Evolutionary conservation across 2,329 filamentous ascomycete species (phyloP).

Genomic region (Calonectria pseudoreteaudii): DNA sequence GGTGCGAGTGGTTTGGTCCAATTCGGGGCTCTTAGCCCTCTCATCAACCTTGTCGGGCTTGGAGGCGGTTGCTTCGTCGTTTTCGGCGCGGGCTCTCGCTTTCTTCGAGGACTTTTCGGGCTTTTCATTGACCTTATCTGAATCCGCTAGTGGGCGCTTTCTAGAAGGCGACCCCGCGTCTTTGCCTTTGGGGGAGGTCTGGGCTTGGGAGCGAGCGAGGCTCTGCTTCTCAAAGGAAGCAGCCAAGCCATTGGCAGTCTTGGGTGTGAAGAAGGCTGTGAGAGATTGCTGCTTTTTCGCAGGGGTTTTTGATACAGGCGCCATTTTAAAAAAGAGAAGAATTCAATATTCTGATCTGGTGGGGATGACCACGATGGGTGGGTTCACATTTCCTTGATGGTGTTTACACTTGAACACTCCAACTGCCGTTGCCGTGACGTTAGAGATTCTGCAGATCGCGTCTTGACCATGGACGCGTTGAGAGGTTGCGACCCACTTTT

Average conservation of each 20-base stretch:
- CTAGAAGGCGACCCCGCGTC: slow-evolving; percentile 47
- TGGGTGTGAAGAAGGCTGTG: slow-evolving; percentile 85
- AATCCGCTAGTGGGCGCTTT: slow-evolving; percentile 65
- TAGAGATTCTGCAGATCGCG: slow-evolving; percentile 33
- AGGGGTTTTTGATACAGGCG: slow-evolving; percentile 52
- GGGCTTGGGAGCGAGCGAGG: slow-evolving; percentile 37
- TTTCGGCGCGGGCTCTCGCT: slow-evolving; percentile 55
- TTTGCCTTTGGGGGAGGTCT: slow-evolving; percentile 41
- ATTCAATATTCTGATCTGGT: neutral
- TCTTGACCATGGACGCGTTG: slow-evolving; percentile 41
- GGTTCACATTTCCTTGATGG: slow-evolving; percentile 18
- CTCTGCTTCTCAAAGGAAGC: slow-evolving; percentile 50
- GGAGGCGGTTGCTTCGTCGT: slow-evolving; percentile 46
- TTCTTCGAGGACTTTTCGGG: slow-evolving; percentile 57
- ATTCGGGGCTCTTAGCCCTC: slow-evolving; percentile 27
- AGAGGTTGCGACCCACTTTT: slow-evolving; percentile 40
- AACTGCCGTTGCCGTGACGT: slow-evolving; percentile 34
- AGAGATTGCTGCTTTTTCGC: slow-evolving; percentile 83
- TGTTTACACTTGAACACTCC: neutral
- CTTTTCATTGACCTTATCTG: slow-evolving; percentile 56
- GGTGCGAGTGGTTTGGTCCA: slow-evolving; percentile 54
- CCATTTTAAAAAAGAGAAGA: slow-evolving; percentile 40
- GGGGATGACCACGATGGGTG: slow-evolving; percentile 10
- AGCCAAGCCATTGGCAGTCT: slow-evolving; percentile 61
- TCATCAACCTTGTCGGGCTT: slow-evolving; percentile 6